Evolutionary conservation across 2,329 filamentous ascomycete species (phyloP).

Genomic region (Cytospora chrysosperma): DNA sequence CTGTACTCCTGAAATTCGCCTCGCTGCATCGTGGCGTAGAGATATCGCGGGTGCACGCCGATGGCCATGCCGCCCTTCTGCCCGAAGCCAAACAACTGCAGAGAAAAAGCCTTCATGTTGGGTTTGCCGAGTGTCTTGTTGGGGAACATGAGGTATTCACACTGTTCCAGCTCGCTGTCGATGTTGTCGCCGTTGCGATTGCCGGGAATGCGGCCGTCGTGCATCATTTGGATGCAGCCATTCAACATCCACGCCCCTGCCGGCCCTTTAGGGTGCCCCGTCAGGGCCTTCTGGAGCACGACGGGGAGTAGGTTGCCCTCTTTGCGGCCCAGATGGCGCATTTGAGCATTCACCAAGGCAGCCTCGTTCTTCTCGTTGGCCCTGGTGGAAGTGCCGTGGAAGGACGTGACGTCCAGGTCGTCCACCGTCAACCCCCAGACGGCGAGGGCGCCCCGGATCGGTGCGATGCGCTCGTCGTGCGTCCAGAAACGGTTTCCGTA

Average conservation of each 20-base stretch:
- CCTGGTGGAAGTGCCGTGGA: slow-evolving; percentile 42
- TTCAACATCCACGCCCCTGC: slow-evolving; percentile 41
- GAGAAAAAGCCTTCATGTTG: too few species aligned
- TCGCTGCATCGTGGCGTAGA: too few species aligned
- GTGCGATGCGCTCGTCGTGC: too few species aligned
- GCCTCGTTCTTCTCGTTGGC: slow-evolving; percentile 30
- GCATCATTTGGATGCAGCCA: slow-evolving; percentile 37
- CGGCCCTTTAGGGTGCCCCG: slow-evolving; percentile 40
- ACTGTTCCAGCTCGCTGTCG: too few species aligned
- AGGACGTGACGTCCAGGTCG: slow-evolving; percentile 37
- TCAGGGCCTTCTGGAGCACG: slow-evolving; percentile 39
- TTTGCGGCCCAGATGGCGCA: slow-evolving; percentile 36
- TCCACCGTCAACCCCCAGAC: slow-evolving; percentile 38
- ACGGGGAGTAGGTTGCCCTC: slow-evolving; percentile 34
- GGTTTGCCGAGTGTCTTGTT: too few species aligned
- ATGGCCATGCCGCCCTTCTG: too few species aligned
- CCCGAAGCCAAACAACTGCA: too few species aligned
- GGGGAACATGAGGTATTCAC: too few species aligned
- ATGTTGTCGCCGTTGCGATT: slow-evolving; percentile 39
- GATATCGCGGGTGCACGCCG: too few species aligned
- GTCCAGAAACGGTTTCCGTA: too few species aligned
- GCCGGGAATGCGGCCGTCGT: slow-evolving; percentile 34
- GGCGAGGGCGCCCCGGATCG: slow-evolving; percentile 37
- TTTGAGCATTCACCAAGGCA: slow-evolving; percentile 36
- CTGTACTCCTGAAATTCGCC: too few species aligned